Conservation (phyloP, 2,329 filamentous ascomycete species). For the Fusarium pseudocircinatum region DNA sequence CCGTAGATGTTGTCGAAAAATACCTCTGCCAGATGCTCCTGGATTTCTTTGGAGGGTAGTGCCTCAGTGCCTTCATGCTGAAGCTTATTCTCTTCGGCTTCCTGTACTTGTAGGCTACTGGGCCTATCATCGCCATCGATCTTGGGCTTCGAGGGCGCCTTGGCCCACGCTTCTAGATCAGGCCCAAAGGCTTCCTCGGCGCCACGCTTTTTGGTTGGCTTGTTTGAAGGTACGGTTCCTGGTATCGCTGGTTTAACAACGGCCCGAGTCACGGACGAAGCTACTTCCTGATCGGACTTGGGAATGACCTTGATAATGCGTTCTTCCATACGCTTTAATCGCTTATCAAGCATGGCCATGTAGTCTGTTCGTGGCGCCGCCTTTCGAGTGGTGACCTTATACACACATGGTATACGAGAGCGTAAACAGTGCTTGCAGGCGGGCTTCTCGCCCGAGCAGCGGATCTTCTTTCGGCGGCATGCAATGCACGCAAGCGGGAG, state of each 20-base stretch:
- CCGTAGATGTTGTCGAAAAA: constrained; percentile 98
- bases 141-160: constrained; percentile 62
- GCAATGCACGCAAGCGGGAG: constrained; percentile 94
- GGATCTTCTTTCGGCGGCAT: constrained; percentile 95
- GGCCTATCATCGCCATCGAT: constrained; percentile 56
- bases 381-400: constrained; percentile 95
- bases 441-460: constrained; percentile 96
- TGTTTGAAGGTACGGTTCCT: constrained; percentile 56
- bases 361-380: constrained; percentile 95
- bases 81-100: constrained; percentile 79
- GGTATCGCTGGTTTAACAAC: constrained; percentile 83
- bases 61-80: constrained; percentile 84
- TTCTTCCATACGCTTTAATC: constrained; percentile 96
- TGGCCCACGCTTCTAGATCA: constrained; percentile 84
- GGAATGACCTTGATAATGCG: constrained; percentile 95
- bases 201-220: constrained; percentile 78
- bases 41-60: constrained; percentile 84
- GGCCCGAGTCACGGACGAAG: constrained; percentile 77
- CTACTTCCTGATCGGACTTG: constrained; percentile 78
- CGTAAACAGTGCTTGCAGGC: constrained; percentile 96
- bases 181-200: constrained; percentile 88
- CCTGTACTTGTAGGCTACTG: constrained; percentile 65
- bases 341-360: constrained; percentile 98
- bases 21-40: constrained; percentile 91
- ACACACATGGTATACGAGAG: constrained; percentile 93